Base-by-base conservation (phyloP, 2,329 filamentous ascomycete genomes). In the Mycosphaerella arachidis region DNA sequence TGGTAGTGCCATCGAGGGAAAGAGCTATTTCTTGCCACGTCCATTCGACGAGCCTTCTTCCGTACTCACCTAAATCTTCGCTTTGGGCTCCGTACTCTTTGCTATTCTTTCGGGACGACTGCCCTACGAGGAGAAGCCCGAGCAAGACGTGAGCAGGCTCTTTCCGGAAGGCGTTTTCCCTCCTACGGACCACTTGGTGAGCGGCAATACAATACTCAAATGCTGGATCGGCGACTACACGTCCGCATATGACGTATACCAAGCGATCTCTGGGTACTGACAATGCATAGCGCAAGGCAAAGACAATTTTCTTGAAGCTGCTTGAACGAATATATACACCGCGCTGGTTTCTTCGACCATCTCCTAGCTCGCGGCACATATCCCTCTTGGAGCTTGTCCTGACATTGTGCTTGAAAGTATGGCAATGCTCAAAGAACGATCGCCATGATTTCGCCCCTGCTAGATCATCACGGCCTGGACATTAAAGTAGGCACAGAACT, bases 51-150 rank as follows among this genome's bases (percentile, higher is more conserved):
- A 54, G 30, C 56, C 51, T 48, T 58, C 50, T 12, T 53, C 58
- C 16, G 58, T 57, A 48, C 55, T 30, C 20, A 57, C 54, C 20
- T 54, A 60, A 31, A 29, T 60, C 3, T 60, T 60, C 45, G 58
- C 58, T 35, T 50, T 57, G 16, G 58, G 58, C 8, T 60, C 54
- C 9, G 43, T 56, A 6, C 29, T 60, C 13, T 60, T 48, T 57
- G 58, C 56, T 48, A 57, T 60, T 31, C 40, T 48, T 12, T 43
- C 37, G 48, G 46, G 58, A 16, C 35, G 45, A 30, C 31, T 8
- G 48, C 55, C 58, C 24, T 54, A 52, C 48, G 50, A 58, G 50
- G 8, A 50, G 50, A 53, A 29, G 12, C 30, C 43, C 33, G 57
- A 60, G 18, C n/a, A 54, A 40, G 48, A 56, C 13, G 45, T 57